Percentiles rank a stretch among this genome's conserved stretches.
Conservation (phyloP, 2,329 filamentous ascomycete species). For the Cordyceps pruinosa region DNA sequence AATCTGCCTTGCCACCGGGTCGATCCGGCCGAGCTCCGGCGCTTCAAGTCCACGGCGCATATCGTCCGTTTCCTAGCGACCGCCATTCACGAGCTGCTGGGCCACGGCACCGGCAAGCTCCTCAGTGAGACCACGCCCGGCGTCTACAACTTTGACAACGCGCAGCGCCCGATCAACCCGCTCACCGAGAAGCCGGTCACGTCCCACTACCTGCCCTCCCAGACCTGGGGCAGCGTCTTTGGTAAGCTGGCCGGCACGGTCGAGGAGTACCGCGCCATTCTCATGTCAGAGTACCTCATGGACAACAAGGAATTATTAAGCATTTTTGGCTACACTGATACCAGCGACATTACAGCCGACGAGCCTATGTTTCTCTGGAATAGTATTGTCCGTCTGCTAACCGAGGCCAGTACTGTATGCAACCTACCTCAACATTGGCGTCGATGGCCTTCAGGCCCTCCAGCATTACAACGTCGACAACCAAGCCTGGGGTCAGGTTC, state of each 20-base stretch:
- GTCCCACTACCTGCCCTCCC: slow-evolving; percentile 54
- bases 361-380: too few species aligned
- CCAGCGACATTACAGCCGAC: too few species aligned
- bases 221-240: slow-evolving; percentile 58
- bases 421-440: neutral
- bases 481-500: slow-evolving; percentile 34
- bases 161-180: slow-evolving; percentile 50
- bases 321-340: slow-evolving; percentile 31
- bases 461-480: neutral
- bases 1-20: neutral
- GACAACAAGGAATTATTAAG: slow-evolving; percentile 35
- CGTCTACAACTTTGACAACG: slow-evolving; percentile 54
- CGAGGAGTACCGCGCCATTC: slow-evolving; percentile 46
- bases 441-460: neutral
- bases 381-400: too few species aligned
- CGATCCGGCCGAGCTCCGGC: neutral
- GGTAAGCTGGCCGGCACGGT: slow-evolving; percentile 52
- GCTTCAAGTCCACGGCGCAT: neutral
- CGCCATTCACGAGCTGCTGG: slow-evolving; percentile 55
- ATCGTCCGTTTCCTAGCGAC: neutral
- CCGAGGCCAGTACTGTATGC: neutral
- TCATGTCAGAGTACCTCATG: slow-evolving; percentile 38
- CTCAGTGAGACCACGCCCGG: slow-evolving; percentile 46
- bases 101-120: slow-evolving; percentile 58
- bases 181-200: slow-evolving; percentile 46